Base-by-base conservation (phyloP, 192 early-diverging fungal species). In the Coemansia sp. region DNA sequence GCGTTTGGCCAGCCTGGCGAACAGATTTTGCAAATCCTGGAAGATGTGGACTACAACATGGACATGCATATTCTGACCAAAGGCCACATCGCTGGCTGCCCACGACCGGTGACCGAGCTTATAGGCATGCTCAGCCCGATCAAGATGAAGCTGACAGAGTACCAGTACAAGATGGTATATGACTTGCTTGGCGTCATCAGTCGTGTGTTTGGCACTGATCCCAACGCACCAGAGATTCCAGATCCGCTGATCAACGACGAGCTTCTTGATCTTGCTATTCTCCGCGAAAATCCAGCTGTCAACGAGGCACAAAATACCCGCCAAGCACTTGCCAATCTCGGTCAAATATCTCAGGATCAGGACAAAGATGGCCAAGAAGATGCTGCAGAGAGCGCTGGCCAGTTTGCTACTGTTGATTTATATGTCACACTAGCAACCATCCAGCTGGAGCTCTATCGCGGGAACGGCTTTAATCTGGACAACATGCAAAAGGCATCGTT, bases 101-200 rank as follows among this genome's bases (percentile, higher is more conserved):
- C 66, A 3, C 79, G 87, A 12, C 87, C 89, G 0, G 87, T 86
- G 16, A 87, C 85, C 40, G 84, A 87, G 69, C 75, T 95, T 49
- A 59, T 83, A 34, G 89, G 90, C 18, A 76, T 69, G 22, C 80
- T 95, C 42, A 89, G 89, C 4, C 90, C 91, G 49, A 85, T 96
- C 34, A 86, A 83, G 59, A 87, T 96, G 86, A 86, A 81, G 64
- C 61, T 96, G 33, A 93, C 90, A 3, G 87, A 88, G 65, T 84
- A 88, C 32, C 95, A 97, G 80, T 97, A 96, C 76, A 85, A 79
- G 50, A 92, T 92, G 56, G 80, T 93, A 6, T 85, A 94, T 6
- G 89, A 91, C 7, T 56, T 81, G 30, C 20, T 82, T 30, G 54
- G 63, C 14, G 68, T 77, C 28, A 77, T 82, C 22, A 68, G 63